Evolutionary conservation across 1,284 basidiomycete genomes (phyloP).

Genomic region (Ganoderma sinense): DNA sequence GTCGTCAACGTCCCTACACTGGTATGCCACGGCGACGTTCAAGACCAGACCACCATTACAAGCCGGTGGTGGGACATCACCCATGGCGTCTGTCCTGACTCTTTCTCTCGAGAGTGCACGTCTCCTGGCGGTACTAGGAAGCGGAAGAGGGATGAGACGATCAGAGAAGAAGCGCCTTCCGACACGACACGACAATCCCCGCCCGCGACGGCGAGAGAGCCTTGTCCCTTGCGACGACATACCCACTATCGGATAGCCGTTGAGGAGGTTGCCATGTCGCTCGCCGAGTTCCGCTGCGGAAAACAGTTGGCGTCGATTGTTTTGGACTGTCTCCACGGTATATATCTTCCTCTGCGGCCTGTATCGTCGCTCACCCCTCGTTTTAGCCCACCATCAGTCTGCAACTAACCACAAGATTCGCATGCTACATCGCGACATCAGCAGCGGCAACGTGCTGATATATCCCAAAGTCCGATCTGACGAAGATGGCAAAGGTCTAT

Average conservation of each 20-base stretch:
- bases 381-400: background rate
- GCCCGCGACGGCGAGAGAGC: too few species aligned
- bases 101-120: background rate
- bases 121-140: background rate
- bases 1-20: constrained; percentile 12
- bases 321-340: constrained; percentile 18
- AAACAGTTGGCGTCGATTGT: constrained; percentile 10
- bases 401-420: background rate
- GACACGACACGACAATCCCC: too few species aligned
- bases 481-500: background rate
- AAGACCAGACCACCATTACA: constrained; percentile 1
- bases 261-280: constrained; percentile 14
- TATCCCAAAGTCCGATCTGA: background rate
- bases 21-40: constrained; percentile 11
- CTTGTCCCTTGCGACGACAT: background rate
- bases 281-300: constrained; percentile 9
- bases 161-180: too few species aligned
- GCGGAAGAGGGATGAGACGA: background rate
- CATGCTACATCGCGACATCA: constrained; percentile 23
- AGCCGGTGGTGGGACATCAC: background rate
- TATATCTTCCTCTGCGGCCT: background rate
- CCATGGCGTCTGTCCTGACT: too few species aligned
- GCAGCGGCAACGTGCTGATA: constrained; percentile 21
- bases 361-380: background rate
- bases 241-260: constrained; percentile 23